These are phyloP conservation scores for Aspergillus felis DNA, from an alignment of 2,329 filamentous ascomycete species.

Conservation along the genomic window DNA sequence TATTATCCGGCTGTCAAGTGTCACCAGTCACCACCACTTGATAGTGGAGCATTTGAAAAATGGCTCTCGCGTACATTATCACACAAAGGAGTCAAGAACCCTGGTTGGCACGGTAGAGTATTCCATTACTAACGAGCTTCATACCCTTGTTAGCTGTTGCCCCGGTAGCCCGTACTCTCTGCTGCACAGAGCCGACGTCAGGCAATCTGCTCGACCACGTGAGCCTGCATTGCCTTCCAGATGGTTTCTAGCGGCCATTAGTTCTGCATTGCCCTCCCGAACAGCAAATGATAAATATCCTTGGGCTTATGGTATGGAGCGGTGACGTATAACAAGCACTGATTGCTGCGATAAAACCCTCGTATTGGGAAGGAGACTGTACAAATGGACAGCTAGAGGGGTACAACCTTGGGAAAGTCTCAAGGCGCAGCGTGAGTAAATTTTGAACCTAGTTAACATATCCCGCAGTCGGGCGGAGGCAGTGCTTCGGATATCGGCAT, in stretches of 20 bases:
- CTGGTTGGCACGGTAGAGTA: no score
- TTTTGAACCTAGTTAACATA: background rate
- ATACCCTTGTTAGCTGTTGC: background rate
- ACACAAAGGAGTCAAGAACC: no score
- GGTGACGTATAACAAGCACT: background rate
- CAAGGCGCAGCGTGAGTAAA: background rate
- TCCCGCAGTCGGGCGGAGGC: no score
- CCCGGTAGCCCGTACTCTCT: background rate
- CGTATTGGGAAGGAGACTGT: no score
- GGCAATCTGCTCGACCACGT: background rate
- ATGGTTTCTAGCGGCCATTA: slow-evolving; percentile 6
- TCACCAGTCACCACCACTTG: background rate
- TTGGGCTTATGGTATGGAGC: background rate
- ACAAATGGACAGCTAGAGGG: no score
- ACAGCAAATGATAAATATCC: background rate
- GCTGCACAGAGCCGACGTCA: background rate
- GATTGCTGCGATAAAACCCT: background rate
- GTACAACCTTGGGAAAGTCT: background rate
- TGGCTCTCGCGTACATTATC: no score
- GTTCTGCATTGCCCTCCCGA: background rate
- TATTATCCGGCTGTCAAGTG: background rate
- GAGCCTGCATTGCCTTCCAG: slow-evolving; percentile 3
- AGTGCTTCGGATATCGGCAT: background rate
- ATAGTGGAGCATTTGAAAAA: no score
- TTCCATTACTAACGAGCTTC: background rate